These are phyloP conservation scores for Byssochlamys sp. DNA, from an alignment of 2,329 filamentous ascomycete genomes.

Conservation along the genomic window DNA sequence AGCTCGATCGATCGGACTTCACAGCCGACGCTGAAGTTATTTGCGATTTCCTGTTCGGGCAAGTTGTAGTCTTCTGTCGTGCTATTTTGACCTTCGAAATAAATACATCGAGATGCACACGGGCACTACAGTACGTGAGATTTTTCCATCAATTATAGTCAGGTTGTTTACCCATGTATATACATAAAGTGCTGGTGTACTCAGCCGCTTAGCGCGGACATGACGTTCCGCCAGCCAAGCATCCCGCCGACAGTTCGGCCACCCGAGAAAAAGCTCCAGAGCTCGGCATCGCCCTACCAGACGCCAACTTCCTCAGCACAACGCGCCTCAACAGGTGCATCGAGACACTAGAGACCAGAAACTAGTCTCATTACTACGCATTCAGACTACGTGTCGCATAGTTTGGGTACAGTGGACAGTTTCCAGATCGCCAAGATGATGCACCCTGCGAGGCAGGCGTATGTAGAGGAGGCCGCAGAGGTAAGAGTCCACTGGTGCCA, in stretches of 20 bases:
- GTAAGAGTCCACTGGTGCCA: slow-evolving; percentile 33
- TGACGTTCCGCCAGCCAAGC: neutral
- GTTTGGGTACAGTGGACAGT: neutral
- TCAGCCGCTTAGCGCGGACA: neutral
- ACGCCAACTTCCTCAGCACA: neutral
- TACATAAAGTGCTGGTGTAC: too few relatives aligned
- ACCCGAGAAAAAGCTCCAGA: neutral
- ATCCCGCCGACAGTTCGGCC: neutral
- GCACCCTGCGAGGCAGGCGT: slow-evolving; percentile 84
- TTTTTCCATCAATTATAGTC: too few relatives aligned
- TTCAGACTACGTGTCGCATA: neutral
- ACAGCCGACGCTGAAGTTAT: neutral
- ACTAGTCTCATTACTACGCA: neutral
- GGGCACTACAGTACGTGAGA: too few relatives aligned
- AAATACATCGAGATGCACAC: too few relatives aligned
- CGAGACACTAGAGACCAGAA: neutral
- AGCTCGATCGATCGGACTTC: neutral
- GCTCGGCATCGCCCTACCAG: neutral
- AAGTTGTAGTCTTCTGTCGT: neutral
- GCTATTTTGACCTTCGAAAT: neutral
- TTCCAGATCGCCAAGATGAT: slow-evolving; percentile 42
- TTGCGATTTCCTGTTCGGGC: neutral
- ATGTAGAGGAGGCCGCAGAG: slow-evolving; percentile 73
- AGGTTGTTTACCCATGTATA: too few relatives aligned
- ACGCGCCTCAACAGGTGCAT: neutral